A percentile compares a stretch with the other conserved stretches of the same genome.
phyloP scores from a whole-genome alignment of 176 grass and related monocot genomes.

The maize (Zea mays) region DNA sequence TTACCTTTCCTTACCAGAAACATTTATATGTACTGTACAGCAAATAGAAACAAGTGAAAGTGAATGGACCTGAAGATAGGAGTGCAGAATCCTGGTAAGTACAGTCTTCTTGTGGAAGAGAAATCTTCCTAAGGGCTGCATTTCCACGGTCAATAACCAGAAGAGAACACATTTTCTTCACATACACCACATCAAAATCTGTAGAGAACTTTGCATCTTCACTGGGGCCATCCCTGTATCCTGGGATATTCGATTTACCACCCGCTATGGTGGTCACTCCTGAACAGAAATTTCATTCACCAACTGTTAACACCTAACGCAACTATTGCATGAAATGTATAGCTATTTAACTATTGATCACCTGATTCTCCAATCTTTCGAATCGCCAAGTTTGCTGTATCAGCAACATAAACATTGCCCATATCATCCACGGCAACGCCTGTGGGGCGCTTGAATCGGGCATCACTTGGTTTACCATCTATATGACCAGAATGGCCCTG shows the following conservation, averaged over 20 bases:
- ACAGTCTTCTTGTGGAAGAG: constrained; percentile 85
- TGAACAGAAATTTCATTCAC: constrained; percentile 40
- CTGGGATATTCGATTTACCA: constrained; percentile 92
- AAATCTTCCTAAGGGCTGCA: constrained; percentile 91
- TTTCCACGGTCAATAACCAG: constrained; percentile 93
- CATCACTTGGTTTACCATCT: constrained; percentile 91
- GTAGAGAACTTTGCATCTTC: constrained; percentile 97
- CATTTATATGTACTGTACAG: constrained; percentile 12
- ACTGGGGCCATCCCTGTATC: constrained; percentile 96
- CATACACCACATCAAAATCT: constrained; percentile 94
- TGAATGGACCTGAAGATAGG: constrained; percentile 71
- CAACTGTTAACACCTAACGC: constrained; percentile 11
- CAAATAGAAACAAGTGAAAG: constrained; percentile 10
- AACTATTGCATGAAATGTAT: constrained; percentile 23
- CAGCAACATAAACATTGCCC: constrained; percentile 98
- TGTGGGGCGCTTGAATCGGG: constrained; percentile 88
- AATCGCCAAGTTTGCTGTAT: constrained; percentile 92
- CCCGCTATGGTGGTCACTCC: constrained; percentile 97
- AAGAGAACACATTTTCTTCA: constrained; percentile 87
- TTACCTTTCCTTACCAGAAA: constrained; percentile 20
- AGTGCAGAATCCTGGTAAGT: constrained; percentile 80
- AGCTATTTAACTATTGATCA: constrained; percentile 20
- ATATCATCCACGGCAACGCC: constrained; percentile 87
- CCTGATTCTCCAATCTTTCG: constrained; percentile 90
- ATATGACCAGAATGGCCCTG: constrained; percentile 90